These are phyloP conservation scores for Aspergillus arachidicola DNA, from an alignment of 2,329 filamentous ascomycete genomes.

Conservation along the genomic window DNA sequence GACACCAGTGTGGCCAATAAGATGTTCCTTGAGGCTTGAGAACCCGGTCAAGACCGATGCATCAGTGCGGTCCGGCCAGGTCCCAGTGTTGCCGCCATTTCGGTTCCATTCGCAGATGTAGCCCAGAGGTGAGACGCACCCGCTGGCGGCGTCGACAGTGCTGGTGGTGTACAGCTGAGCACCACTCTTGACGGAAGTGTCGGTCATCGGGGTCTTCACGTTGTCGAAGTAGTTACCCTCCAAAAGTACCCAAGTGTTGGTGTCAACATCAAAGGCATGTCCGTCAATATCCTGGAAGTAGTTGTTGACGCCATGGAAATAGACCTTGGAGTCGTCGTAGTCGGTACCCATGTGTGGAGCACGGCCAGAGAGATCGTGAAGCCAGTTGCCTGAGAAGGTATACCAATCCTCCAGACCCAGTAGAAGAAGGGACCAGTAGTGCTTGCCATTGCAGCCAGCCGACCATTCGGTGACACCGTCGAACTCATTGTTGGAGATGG, in stretches of 20 bases:
- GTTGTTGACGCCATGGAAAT: conserved; percentile 52
- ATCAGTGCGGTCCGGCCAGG: conserved; percentile 5
- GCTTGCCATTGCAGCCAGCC: conserved; percentile 57
- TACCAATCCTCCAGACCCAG: conserved; percentile 56
- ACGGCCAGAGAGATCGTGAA: conserved; percentile 60
- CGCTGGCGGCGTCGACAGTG: neutral
- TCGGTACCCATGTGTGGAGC: conserved; percentile 52
- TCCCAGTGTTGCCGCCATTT: neutral
- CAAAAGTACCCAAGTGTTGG: conserved; percentile 34
- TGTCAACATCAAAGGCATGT: conserved; percentile 46
- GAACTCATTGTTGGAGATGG: conserved; percentile 62
- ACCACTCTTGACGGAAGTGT: neutral
- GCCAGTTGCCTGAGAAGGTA: conserved; percentile 61
- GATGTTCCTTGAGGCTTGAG: neutral
- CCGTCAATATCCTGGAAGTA: conserved; percentile 43
- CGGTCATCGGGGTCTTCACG: conserved; percentile 42
- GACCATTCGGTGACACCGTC: conserved; percentile 58
- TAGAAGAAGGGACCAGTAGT: conserved; percentile 60
- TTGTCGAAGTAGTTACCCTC: conserved; percentile 50
- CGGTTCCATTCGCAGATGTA: conserved; percentile 15
- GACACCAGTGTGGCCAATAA: neutral
- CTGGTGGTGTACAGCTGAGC: conserved; percentile 2
- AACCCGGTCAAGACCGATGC: neutral
- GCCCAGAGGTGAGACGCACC: neutral
- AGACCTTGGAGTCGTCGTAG: conserved; percentile 33